Conservation (phyloP, 1,284 basidiomycete genomes). For the Sanghuangporus baumii region DNA sequence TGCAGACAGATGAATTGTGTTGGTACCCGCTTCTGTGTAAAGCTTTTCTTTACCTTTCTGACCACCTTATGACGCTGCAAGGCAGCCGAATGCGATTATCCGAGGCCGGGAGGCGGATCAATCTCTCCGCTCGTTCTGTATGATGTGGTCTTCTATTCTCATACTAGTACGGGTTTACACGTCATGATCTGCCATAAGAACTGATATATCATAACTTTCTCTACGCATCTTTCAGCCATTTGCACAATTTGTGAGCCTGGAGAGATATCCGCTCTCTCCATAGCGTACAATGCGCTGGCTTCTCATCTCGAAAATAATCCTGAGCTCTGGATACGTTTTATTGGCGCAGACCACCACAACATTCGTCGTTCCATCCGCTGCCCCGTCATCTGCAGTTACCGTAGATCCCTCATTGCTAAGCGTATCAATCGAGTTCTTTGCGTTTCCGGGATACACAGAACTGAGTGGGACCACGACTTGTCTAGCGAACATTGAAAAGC, state of each 20-base stretch:
- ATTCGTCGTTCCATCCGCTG: constrained; percentile 27
- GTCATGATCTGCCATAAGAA: not conserved
- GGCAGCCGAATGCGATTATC: not conserved
- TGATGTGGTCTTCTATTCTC: too few relatives aligned
- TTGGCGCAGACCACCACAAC: constrained; percentile 3
- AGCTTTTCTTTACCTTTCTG: not conserved
- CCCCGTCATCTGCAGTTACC: constrained; percentile 27
- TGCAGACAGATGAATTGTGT: not conserved
- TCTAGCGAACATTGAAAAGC: constrained; percentile 30
- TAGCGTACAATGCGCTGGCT: not conserved
- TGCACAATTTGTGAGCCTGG: not conserved
- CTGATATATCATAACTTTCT: not conserved
- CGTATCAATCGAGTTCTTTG: constrained; percentile 38
- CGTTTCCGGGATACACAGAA: constrained; percentile 35
- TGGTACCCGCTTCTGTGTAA: not conserved
- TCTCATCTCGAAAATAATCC: not conserved
- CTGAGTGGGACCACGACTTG: constrained; percentile 33
- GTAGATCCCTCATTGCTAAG: constrained; percentile 33
- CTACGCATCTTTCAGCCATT: too few relatives aligned
- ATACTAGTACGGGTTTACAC: not conserved
- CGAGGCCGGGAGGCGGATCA: not conserved
- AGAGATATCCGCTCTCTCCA: not conserved
- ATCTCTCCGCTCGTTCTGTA: not conserved
- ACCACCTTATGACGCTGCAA: not conserved
- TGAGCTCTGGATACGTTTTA: not conserved